phyloP scores from a whole-genome alignment of 805 yeast genomes.

The Candida lessepsii region DNA sequence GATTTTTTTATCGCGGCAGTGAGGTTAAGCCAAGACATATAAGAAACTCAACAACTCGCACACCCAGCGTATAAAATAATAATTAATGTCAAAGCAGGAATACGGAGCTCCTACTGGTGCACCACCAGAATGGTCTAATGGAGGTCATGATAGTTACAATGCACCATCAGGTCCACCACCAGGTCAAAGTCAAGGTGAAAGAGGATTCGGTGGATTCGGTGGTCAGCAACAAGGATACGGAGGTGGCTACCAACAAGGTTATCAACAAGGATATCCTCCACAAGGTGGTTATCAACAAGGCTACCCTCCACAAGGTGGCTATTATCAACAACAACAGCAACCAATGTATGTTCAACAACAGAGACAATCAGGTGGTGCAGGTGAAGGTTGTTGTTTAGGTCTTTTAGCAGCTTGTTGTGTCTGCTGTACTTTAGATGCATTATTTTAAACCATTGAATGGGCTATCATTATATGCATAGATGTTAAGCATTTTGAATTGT shows the following conservation, averaged over 20 bases:
- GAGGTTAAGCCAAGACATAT: not conserved
- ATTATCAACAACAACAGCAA: constrained; percentile 38
- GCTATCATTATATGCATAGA: not conserved
- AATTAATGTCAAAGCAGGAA: constrained; percentile 12
- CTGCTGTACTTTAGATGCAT: constrained; percentile 37
- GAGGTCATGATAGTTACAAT: constrained; percentile 16
- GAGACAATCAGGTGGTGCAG: constrained; percentile 19
- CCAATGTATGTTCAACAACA: constrained; percentile 47
- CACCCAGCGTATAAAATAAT: not conserved
- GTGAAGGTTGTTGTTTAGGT: constrained; percentile 31
- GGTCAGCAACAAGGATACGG: constrained; percentile 22
- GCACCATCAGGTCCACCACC: constrained; percentile 25
- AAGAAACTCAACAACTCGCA: not conserved
- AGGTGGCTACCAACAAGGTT: constrained; percentile 24
- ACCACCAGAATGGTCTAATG: constrained; percentile 27
- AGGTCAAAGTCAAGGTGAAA: constrained; percentile 11
- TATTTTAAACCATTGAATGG: constrained; percentile 15
- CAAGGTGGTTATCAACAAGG: too few species aligned
- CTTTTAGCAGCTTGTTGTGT: constrained; percentile 43
- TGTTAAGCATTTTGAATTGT: not conserved
- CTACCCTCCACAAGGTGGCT: constrained; percentile 30
- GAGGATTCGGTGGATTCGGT: constrained; percentile 16
- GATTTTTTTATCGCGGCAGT: constrained; percentile 4
- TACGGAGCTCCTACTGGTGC: constrained; percentile 26
- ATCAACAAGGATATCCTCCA: constrained; percentile 18